Evolutionary conservation across 108 stramenopile species (phyloP), one percentile per base, ranked within the genome.

Genomic region (Fragilaria radians): DNA sequence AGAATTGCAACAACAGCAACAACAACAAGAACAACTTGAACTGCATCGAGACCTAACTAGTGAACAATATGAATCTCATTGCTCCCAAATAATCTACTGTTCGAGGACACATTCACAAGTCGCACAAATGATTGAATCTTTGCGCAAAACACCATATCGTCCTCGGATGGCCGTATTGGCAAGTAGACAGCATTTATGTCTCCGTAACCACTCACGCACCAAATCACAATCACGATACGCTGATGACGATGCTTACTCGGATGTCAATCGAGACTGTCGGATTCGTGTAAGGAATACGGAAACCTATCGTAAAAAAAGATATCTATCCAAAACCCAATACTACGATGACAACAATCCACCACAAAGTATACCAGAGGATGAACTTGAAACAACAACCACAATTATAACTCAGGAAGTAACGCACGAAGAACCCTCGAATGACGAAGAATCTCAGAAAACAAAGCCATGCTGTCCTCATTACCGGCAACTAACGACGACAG

Each of bases 21-120:
- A 49, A 49, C 5, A 3, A 49, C 5, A 49, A 3, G 25, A 25
- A 25, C 4, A 49, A 49, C 5, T 25, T 25, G 7, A 25, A 22
- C 4, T 25, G 23, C 5, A 25, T 25, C 7, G 48, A 22, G 4
- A 49, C 25, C 48, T 49, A 25, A 49, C 24, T 25, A 25, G 24
- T 25, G 4, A 49, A 7, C 7, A 49, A 49, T 7, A 49, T 25
- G 3, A 25, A 22, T 4, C 24, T 25, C 7, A 49, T 25, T 7
- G 7, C 4, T 68, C 75, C 0, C 80, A 46, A 28, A 89, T 97
- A 48, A 79, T 96, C 49, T 98, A 98, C 65, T 91, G 93, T 57
- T 79, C 84, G 48, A 72, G 97, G 28, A 98, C 97, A 21, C 97
- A 98, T 64, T 75, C 77, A 3, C 97, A 98, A 56, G 81, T 98